These are phyloP conservation scores for Coniferiporia sulphurascens DNA, from an alignment of 1,284 basidiomycete species.

Conservation along the genomic window DNA sequence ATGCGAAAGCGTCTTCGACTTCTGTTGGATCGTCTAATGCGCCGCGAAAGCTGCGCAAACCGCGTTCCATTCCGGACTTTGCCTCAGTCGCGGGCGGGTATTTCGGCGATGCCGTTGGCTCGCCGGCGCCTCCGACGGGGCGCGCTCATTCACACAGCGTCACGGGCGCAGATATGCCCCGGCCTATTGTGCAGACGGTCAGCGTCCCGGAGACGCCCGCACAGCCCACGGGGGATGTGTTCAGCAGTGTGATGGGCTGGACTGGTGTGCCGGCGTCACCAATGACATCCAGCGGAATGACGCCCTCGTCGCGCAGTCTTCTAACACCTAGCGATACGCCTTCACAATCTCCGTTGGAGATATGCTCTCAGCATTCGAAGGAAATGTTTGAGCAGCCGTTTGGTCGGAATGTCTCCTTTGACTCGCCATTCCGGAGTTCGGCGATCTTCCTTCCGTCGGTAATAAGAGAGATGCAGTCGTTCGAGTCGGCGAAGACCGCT, in stretches of 20 bases:
- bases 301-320: conserved; percentile 24
- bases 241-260: conserved; percentile 65
- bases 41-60: conserved; percentile 55
- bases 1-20: conserved; percentile 18
- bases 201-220: conserved; percentile 11
- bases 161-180: conserved; percentile 60
- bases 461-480: conserved; percentile 75
- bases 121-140: conserved; percentile 35
- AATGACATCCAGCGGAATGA: conserved; percentile 35
- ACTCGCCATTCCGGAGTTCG: conserved; percentile 47
- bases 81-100: conserved; percentile 25
- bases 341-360: conserved; percentile 25
- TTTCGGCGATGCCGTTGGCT: conserved; percentile 11
- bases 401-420: conserved; percentile 56
- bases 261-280: conserved; percentile 31
- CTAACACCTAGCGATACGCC: conserved; percentile 19
- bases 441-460: conserved; percentile 41
- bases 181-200: conserved; percentile 28
- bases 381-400: conserved; percentile 51
- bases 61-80: conserved; percentile 66
- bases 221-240: conserved; percentile 45
- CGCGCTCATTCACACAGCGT: conserved; percentile 74
- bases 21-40: conserved; percentile 23
- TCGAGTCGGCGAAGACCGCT: conserved; percentile 73
- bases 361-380: conserved; percentile 20